A percentile compares a stretch with the other conserved stretches of the same genome.
Evolutionary conservation across 2,329 filamentous ascomycete species (phyloP).

Genomic region (Aspergillus sp.): DNA sequence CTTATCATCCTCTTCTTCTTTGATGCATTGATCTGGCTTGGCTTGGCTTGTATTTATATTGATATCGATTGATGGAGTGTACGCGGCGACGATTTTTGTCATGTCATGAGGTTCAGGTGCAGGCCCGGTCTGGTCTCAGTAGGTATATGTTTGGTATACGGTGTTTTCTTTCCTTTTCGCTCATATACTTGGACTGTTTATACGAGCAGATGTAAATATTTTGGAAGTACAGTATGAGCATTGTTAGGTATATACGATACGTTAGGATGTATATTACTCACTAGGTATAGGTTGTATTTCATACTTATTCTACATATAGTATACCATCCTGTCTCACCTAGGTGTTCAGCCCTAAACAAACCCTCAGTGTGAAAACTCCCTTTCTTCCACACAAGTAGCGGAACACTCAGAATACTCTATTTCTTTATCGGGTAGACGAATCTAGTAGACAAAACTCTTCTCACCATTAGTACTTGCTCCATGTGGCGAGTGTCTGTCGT

Average conservation of each 20-base stretch:
- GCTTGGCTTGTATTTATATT: conserved; percentile 15
- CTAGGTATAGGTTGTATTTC: not conserved
- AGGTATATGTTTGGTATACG: not conserved
- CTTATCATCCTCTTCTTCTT: not conserved
- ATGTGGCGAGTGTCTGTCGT: no score
- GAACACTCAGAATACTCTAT: no score
- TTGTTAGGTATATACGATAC: not conserved
- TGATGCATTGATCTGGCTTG: conserved; percentile 1
- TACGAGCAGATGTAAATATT: not conserved
- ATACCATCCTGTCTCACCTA: no score
- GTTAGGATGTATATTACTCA: not conserved
- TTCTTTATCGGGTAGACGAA: no score
- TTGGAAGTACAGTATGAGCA: not conserved
- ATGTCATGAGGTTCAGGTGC: not conserved
- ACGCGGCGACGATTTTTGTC: conserved; percentile 11
- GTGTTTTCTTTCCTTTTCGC: not conserved
- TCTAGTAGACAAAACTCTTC: no score
- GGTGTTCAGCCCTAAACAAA: no score
- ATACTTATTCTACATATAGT: not conserved
- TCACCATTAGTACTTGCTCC: no score
- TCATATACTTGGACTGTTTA: not conserved
- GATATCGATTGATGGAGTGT: conserved; percentile 8
- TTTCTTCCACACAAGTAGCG: no score
- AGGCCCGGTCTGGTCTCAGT: not conserved
- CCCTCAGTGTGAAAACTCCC: no score